Conservation (phyloP, 2,329 filamentous ascomycete genomes). For the Falciphora oryzae region DNA sequence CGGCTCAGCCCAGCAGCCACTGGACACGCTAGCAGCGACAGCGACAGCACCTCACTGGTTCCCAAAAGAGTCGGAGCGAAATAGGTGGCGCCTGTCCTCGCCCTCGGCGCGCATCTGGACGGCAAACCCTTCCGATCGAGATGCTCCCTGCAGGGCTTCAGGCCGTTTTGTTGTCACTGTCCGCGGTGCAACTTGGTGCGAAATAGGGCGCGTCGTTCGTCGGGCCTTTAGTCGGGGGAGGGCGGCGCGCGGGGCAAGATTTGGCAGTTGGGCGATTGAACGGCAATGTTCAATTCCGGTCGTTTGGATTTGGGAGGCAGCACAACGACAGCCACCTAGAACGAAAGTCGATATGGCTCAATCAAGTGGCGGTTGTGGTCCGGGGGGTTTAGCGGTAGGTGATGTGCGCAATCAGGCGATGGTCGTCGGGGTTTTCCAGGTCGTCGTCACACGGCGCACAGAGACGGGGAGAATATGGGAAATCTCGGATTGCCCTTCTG, state of each 20-base stretch:
- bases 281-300: background rate
- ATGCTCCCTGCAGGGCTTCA: background rate
- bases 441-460: background rate
- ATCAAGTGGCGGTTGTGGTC: background rate
- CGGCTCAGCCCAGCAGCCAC: background rate
- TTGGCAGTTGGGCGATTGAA: background rate
- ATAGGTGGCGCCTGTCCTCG: background rate
- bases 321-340: background rate
- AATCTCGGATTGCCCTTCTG: background rate
- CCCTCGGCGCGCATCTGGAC: background rate
- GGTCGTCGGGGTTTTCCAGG: background rate
- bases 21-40: background rate
- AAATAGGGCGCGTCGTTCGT: background rate
- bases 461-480: background rate
- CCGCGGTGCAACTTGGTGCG: background rate
- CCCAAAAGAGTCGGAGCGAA: background rate
- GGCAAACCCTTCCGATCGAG: background rate
- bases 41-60: background rate
- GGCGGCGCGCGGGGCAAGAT: background rate
- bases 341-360: background rate
- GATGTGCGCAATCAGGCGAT: background rate
- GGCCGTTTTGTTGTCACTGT: background rate
- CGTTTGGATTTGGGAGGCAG: background rate
- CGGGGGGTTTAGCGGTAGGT: background rate
- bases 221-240: no score